phyloP scores from a whole-genome alignment of 345 rosid genomes.

The Carallia pectinifolia region DNA sequence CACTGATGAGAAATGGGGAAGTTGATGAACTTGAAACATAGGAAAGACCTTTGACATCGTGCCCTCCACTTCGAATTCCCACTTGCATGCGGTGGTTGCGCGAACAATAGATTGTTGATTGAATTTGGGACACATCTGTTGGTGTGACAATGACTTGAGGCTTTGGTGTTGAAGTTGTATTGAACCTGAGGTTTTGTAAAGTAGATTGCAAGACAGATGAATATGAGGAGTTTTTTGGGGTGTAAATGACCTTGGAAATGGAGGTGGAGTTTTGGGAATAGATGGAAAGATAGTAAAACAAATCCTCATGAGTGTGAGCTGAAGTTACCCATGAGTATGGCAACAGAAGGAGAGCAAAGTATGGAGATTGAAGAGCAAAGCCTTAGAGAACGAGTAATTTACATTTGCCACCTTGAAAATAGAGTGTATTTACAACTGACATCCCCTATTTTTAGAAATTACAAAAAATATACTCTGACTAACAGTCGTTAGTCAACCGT shows the following conservation, averaged over 20 bases:
- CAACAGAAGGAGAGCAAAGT: background rate
- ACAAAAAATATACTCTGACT: no score
- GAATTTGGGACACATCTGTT: background rate
- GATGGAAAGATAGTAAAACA: constrained; percentile 12
- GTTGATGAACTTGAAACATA: background rate
- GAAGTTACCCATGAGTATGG: background rate
- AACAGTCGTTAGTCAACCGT: no score
- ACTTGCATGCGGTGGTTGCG: constrained; percentile 4
- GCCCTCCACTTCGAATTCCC: constrained; percentile 24
- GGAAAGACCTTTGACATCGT: constrained; percentile 20
- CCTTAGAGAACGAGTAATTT: background rate
- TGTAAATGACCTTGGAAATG: constrained; percentile 13
- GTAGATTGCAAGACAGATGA: constrained; percentile 1
- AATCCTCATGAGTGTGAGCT: constrained; percentile 8
- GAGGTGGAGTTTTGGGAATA: background rate
- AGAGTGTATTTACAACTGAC: no score
- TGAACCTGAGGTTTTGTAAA: constrained; percentile 8
- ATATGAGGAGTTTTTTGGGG: constrained; percentile 10
- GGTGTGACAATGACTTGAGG: constrained; percentile 20
- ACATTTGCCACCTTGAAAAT: no score
- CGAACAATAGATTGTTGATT: constrained; percentile 6
- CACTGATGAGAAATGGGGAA: constrained; percentile 16
- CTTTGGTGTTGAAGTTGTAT: constrained; percentile 4
- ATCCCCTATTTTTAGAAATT: no score
- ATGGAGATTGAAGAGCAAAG: background rate